These are phyloP conservation scores for Dendrobium catenatum DNA, from an alignment of 106 monocot genomes.

Conservation along the genomic window DNA sequence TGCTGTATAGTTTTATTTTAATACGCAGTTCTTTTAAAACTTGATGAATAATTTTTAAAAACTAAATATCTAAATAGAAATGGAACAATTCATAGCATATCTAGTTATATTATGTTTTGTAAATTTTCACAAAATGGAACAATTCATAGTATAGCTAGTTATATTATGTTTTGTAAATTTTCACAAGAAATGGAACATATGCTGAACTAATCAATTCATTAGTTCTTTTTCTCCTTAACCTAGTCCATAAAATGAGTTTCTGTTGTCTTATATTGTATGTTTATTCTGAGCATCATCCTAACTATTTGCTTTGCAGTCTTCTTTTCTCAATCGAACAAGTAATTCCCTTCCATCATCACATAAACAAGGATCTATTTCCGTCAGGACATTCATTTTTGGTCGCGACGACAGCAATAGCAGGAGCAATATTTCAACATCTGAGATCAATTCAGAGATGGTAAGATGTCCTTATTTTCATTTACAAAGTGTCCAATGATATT, in stretches of 20 bases:
- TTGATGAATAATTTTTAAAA: no score
- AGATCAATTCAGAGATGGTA: conserved; percentile 53
- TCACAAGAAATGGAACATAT: no score
- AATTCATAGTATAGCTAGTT: background rate
- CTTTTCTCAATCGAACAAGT: conserved; percentile 77
- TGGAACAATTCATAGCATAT: background rate
- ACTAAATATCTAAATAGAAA: no score
- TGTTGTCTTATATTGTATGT: background rate
- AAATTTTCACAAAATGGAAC: no score
- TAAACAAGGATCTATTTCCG: conserved; percentile 37
- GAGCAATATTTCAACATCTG: conserved; percentile 35
- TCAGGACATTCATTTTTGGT: conserved; percentile 76
- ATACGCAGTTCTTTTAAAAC: no score
- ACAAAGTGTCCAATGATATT: background rate
- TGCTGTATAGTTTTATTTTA: background rate
- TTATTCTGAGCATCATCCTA: background rate
- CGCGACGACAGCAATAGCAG: conserved; percentile 94
- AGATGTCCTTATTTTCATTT: background rate
- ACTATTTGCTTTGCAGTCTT: conserved; percentile 48
- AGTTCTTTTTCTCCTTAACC: no score
- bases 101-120: background rate
- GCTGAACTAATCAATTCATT: no score
- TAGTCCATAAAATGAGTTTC: no score
- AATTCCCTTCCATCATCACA: conserved; percentile 42
- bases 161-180: background rate